Percentiles rank a stretch among this genome's conserved stretches.
Evolutionary conservation across 768 basidiomycete genomes (phyloP).

Genomic region (Rhodotorula kratochvilovae): DNA sequence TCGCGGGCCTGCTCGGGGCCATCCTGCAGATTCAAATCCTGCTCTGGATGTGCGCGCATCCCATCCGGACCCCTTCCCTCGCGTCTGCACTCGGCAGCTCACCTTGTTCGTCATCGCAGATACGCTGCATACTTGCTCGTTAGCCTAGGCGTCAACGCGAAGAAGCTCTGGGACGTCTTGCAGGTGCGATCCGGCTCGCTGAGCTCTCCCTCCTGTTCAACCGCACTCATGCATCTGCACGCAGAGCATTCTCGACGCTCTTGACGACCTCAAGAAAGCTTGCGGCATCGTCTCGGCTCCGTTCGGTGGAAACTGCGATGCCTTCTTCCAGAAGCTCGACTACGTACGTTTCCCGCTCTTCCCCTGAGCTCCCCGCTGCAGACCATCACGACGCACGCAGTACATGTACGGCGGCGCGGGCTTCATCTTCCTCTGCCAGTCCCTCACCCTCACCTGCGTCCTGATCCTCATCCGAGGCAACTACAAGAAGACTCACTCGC

Average conservation of each 20-base stretch:
- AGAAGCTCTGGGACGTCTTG: background rate
- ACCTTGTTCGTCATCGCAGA: background rate
- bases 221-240: background rate
- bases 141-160: background rate
- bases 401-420: conserved; percentile 3
- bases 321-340: background rate
- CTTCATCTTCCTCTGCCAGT: conserved; percentile 7
- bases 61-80: too few relatives aligned
- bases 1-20: conserved; percentile 13
- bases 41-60: background rate
- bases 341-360: background rate
- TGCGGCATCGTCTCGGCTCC: background rate
- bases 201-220: background rate
- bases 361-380: background rate
- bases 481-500: conserved; percentile 11
- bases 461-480: conserved; percentile 8
- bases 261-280: background rate
- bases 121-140: conserved; percentile 10
- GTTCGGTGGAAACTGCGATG: conserved; percentile 10
- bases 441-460: conserved; percentile 22
- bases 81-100: too few relatives aligned
- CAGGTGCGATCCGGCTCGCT: background rate
- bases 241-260: background rate
- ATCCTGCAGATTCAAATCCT: conserved; percentile 1
- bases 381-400: background rate